A percentile compares a stretch with the other conserved stretches of the same genome.
Conservation (phyloP, 2,329 filamentous ascomycete genomes). For the Exserohilum turcica region DNA sequence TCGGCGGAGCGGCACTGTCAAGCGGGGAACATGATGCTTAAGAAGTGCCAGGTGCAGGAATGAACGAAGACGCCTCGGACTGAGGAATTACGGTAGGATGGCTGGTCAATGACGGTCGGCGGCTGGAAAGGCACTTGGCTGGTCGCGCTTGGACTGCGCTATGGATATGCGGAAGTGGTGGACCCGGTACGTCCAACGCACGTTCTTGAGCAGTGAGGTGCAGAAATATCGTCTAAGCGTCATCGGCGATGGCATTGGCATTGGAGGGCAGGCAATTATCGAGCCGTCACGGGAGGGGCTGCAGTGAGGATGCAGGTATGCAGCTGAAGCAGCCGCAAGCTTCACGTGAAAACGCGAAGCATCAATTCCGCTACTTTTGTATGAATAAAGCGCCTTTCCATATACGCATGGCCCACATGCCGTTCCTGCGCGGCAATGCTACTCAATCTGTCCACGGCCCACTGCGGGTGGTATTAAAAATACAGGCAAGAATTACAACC, state of each 20-base stretch:
- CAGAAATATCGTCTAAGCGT: not conserved
- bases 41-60: not conserved
- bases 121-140: not conserved
- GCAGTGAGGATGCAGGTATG: conserved; percentile 3
- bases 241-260: not conserved
- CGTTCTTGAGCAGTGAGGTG: not conserved
- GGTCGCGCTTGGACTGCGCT: not conserved
- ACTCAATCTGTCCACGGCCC: conserved; percentile 32
- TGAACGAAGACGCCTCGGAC: not conserved
- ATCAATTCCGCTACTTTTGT: conserved; percentile 20
- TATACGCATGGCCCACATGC: conserved; percentile 29
- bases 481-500: conserved; percentile 42
- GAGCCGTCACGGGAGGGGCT: not conserved
- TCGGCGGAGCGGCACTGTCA: not conserved
- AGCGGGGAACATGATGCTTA: not conserved
- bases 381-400: conserved; percentile 18
- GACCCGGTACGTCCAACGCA: not conserved
- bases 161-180: not conserved
- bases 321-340: conserved; percentile 11
- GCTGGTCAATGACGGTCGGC: conserved; percentile 5
- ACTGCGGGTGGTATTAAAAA: conserved; percentile 39
- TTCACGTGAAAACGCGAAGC: conserved; percentile 15
- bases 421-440: conserved; percentile 35
- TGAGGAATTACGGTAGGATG: not conserved
- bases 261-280: conserved; percentile 1